These are phyloP conservation scores for Calonectria honghensis DNA, from an alignment of 2,329 filamentous ascomycete genomes.

Conservation along the genomic window DNA sequence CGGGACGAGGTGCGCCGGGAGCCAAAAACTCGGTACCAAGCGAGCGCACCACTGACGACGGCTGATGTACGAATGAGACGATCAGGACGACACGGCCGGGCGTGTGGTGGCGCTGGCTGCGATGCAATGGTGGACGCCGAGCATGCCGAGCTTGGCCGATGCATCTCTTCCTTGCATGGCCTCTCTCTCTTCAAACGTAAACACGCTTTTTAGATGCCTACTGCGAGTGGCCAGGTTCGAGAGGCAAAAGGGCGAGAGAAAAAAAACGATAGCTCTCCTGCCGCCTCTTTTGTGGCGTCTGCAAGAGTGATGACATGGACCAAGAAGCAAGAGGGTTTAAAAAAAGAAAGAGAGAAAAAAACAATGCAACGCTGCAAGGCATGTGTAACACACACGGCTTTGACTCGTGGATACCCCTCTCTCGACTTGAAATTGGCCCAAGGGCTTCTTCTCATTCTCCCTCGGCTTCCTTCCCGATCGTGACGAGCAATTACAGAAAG, in stretches of 20 bases:
- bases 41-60: background rate
- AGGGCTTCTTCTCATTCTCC: background rate
- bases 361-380: slow-evolving; percentile 16
- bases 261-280: background rate
- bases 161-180: background rate
- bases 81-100: slow-evolving; percentile 10
- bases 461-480: background rate
- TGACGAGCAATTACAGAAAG: background rate
- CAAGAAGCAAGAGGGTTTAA: background rate
- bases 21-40: slow-evolving; percentile 8
- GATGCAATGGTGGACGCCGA: slow-evolving; percentile 2
- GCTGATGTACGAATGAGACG: background rate
- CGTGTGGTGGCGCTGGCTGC: background rate
- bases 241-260: background rate
- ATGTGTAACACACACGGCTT: slow-evolving; percentile 1
- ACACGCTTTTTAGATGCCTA: background rate
- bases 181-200: background rate
- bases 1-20: background rate
- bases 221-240: background rate
- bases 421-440: background rate
- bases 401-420: background rate
- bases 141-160: slow-evolving; percentile 1
- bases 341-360: background rate
- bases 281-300: slow-evolving; percentile 10
- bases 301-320: slow-evolving; percentile 17